phyloP scores from a whole-genome alignment of 2,329 filamentous ascomycete species.

The Bipolaris bicolor region DNA sequence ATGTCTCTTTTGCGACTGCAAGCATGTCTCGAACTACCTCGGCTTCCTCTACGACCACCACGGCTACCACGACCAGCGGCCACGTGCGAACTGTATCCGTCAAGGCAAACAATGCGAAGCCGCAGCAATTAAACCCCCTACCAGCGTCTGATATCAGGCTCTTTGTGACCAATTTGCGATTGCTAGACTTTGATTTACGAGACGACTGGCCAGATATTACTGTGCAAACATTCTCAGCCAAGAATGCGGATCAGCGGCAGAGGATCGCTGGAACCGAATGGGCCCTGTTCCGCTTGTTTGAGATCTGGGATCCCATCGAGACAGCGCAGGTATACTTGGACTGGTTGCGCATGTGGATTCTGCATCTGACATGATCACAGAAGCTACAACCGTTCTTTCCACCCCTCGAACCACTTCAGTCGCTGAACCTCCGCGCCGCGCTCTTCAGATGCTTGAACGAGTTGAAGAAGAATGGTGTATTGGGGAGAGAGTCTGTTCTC shows the following conservation, averaged over 20 bases:
- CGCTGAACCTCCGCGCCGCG: slow-evolving; percentile 84
- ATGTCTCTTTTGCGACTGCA: slow-evolving; percentile 3
- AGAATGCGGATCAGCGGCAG: slow-evolving; percentile 78
- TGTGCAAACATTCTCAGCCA: slow-evolving; percentile 70
- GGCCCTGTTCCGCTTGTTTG: slow-evolving; percentile 86
- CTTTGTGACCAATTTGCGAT: slow-evolving; percentile 82
- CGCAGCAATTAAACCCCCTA: slow-evolving; percentile 27
- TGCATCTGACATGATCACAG: slow-evolving; percentile 51
- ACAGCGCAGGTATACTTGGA: slow-evolving; percentile 66
- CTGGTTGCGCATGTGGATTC: neutral
- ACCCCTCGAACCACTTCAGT: slow-evolving; percentile 86
- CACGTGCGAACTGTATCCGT: slow-evolving; percentile 37
- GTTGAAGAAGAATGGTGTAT: slow-evolving; percentile 82
- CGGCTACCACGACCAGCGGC: slow-evolving; percentile 20
- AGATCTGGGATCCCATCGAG: slow-evolving; percentile 79
- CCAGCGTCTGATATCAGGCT: slow-evolving; percentile 51
- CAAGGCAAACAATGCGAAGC: slow-evolving; percentile 39
- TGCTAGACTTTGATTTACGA: slow-evolving; percentile 78
- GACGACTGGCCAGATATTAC: slow-evolving; percentile 83
- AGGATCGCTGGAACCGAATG: slow-evolving; percentile 86
- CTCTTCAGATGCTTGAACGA: slow-evolving; percentile 81
- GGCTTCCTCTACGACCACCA: slow-evolving; percentile 27
- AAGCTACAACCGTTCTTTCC: slow-evolving; percentile 92
- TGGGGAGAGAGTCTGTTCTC: slow-evolving; percentile 79
- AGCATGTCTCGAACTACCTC: slow-evolving; percentile 41